Conservation (phyloP, 192 early-diverging fungal genomes). For the Polychytrium aggregatum region DNA sequence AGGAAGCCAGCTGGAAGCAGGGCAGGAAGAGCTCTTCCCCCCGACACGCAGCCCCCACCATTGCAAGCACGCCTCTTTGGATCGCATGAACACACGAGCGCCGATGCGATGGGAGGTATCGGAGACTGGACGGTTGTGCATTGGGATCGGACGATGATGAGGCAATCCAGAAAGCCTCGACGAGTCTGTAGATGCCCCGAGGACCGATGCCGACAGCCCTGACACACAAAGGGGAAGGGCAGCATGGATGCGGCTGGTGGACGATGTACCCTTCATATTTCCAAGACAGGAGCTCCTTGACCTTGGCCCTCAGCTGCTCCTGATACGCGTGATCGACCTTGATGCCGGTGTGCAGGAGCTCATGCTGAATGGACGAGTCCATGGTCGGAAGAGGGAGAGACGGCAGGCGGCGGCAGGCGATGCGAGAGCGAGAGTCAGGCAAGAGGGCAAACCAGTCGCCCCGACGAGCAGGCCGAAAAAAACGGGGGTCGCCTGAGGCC, state of each 20-base stretch:
- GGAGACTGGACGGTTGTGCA: background rate
- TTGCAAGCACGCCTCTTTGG: background rate
- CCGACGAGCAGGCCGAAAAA: too few relatives aligned
- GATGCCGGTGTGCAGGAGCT: conserved; percentile 9
- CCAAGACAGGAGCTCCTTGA: conserved; percentile 2
- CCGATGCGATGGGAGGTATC: background rate
- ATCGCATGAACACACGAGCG: background rate
- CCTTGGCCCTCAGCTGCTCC: conserved; percentile 6
- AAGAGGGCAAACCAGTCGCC: too few relatives aligned
- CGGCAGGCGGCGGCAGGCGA: too few relatives aligned
- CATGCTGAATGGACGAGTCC: too few relatives aligned
- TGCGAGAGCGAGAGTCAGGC: too few relatives aligned
- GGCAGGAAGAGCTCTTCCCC: too few relatives aligned
- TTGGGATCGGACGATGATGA: too few relatives aligned
- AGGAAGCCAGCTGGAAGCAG: background rate
- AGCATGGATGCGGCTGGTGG: background rate
- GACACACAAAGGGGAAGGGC: background rate
- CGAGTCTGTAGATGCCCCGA: too few relatives aligned
- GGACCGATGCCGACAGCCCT: too few relatives aligned
- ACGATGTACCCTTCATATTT: conserved; percentile 1
- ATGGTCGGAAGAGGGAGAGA: too few relatives aligned
- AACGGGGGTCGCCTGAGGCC: too few relatives aligned
- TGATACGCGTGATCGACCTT: conserved; percentile 2
- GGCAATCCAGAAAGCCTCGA: too few relatives aligned
- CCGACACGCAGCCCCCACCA: background rate